Base-by-base conservation (phyloP, 257 asterid species). In the Asclepias syriaca region DNA sequence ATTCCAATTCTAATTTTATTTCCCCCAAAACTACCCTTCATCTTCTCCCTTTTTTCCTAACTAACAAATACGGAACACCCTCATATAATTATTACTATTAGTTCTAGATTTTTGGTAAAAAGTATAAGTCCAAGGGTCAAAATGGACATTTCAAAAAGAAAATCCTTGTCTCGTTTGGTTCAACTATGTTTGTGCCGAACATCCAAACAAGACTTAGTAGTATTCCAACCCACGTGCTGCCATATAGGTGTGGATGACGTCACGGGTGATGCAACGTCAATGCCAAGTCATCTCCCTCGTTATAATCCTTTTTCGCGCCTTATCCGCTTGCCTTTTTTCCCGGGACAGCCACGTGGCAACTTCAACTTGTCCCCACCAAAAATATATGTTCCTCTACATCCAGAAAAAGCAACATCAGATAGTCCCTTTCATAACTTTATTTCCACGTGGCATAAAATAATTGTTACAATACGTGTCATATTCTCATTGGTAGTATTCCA, bases 301-400 rank as follows among this genome's bases (percentile, higher is more conserved):
- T 58, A 48, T 46, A 22, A 19, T 22, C 37, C 57, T 27, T 43
- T 43, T 3, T 66, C 16, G 66, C 73, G 55, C 76, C 75, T 76
- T 80, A 80, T 80, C 81, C 84, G 76, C 78, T 66, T 65, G 70
- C 27, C 77, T 72, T 58, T 55, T 3, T 55, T 78, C 69, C 77
- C 77, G 51, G 53, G 24, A 3, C 3, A 9, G 69, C 84, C 84
- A 77, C 81, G 81, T 76, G 74, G 66, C 68, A 22, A 29, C 16
- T 13, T 4, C 7, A 40, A 0, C 13, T 15, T 39, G 71, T 19
- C 68, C 74, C 66, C 55, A 70, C 76, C 32, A 1, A 13, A 16
- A 48, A 21, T 29, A 13, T 48, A 63, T 34, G 34, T 72, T 76
- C 73, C 5, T n/a, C 55, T 68, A 50, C 73, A 54, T n/a, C 74